A percentile compares a stretch with the other conserved stretches of the same genome.
These are phyloP conservation scores for Fusarium setosum DNA, from an alignment of 2,329 filamentous ascomycete genomes.

Conservation along the genomic window DNA sequence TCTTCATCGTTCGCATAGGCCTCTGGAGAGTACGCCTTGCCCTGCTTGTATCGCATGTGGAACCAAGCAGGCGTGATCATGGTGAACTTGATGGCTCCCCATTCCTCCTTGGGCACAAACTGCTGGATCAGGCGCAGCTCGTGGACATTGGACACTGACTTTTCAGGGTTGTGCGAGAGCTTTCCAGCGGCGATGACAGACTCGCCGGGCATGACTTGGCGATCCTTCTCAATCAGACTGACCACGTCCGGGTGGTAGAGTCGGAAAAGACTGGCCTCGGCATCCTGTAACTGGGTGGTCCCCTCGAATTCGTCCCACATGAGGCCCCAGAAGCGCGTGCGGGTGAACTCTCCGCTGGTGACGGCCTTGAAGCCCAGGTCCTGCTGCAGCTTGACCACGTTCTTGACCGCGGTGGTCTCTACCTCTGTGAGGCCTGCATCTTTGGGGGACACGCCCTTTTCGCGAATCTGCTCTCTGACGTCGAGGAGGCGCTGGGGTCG, in stretches of 20 bases:
- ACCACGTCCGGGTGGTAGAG: slow-evolving; percentile 67
- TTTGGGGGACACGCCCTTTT: slow-evolving; percentile 56
- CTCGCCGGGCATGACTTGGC: slow-evolving; percentile 67
- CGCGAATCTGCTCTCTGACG: slow-evolving; percentile 46
- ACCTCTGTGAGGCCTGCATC: slow-evolving; percentile 66
- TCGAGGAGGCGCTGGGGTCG: slow-evolving; percentile 65
- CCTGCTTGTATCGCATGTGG: slow-evolving; percentile 44
- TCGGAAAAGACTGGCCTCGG: slow-evolving; percentile 63
- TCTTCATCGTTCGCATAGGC: slow-evolving; percentile 52
- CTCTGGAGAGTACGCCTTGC: slow-evolving; percentile 42
- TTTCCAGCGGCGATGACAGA: slow-evolving; percentile 64
- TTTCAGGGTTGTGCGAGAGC: slow-evolving; percentile 55
- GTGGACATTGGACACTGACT: slow-evolving; percentile 60
- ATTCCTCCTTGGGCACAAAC: slow-evolving; percentile 58
- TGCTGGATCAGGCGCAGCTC: slow-evolving; percentile 61
- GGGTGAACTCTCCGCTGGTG: slow-evolving; percentile 77
- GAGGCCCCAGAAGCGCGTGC: slow-evolving; percentile 58
- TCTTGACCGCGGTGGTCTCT: slow-evolving; percentile 63
- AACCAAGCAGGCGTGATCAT: slow-evolving; percentile 63
- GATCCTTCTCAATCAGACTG: slow-evolving; percentile 62
- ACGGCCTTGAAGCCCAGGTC: slow-evolving; percentile 74
- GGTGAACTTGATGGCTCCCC: slow-evolving; percentile 64
- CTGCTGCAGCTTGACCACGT: slow-evolving; percentile 76
- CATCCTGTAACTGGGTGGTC: slow-evolving; percentile 60
- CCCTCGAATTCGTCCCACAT: slow-evolving; percentile 67